Percentiles rank a stretch among this genome's conserved stretches.
Evolutionary conservation across 2,329 filamentous ascomycete species (phyloP).

Genomic region (Phialophora tarda): DNA sequence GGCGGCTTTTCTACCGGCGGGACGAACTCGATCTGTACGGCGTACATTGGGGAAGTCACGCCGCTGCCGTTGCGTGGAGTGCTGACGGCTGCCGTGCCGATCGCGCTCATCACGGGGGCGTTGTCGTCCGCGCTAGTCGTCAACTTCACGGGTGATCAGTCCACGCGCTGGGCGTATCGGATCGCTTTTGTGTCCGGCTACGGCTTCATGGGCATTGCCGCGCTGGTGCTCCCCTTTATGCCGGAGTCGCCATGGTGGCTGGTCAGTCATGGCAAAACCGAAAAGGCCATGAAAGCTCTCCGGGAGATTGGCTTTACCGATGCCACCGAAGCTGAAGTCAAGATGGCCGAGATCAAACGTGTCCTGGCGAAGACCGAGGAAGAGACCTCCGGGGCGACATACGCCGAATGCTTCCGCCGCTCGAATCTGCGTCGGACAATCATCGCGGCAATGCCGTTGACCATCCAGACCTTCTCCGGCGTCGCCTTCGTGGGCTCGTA

Average conservation of each 20-base stretch:
- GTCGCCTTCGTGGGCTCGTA: constrained; percentile 44
- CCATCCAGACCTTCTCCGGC: constrained; percentile 45
- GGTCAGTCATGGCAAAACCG: constrained; percentile 44
- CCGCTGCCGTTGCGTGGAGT: constrained; percentile 57
- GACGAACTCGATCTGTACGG: constrained; percentile 55
- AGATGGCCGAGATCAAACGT: constrained; percentile 45
- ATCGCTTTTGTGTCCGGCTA: constrained; percentile 52
- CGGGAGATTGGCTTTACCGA: constrained; percentile 39
- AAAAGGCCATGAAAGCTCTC: constrained; percentile 45
- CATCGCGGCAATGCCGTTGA: constrained; percentile 48
- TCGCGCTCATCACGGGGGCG: constrained; percentile 51
- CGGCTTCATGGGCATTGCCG: constrained; percentile 43
- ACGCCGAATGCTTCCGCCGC: constrained; percentile 43
- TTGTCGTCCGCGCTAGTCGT: constrained; percentile 48
- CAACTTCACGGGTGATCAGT: constrained; percentile 49
- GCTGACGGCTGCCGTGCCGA: constrained; percentile 52
- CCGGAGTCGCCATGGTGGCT: constrained; percentile 48
- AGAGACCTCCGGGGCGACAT: constrained; percentile 40
- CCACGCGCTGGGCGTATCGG: constrained; percentile 52
- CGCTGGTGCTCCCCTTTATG: constrained; percentile 38
- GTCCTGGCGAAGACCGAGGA: constrained; percentile 43
- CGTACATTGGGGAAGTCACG: constrained; percentile 50
- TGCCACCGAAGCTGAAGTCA: constrained; percentile 17
- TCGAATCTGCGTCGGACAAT: constrained; percentile 48
- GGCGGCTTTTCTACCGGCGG: constrained; percentile 55